Evolutionary conservation across 345 rosid species (phyloP), one percentile per base, ranked within the genome.

Genomic region (Anacardium occidentale): DNA sequence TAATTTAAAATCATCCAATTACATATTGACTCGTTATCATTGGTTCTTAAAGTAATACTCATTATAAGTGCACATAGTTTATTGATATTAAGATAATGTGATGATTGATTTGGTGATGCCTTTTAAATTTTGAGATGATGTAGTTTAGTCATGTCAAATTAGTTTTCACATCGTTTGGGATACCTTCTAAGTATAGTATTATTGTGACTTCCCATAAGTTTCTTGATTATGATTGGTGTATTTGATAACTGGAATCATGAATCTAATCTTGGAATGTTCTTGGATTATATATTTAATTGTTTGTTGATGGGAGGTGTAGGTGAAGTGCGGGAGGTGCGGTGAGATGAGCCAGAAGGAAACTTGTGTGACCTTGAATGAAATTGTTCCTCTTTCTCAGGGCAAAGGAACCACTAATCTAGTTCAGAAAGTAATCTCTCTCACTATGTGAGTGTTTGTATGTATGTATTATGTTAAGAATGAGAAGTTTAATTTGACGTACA

Each of bases 321-420:
- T 94, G 77, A 91, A 83, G 81, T 94, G 98, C 21, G 94, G 86
- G 64, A 79, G 79, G 26, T 94, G 96, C 44, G 94, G 97, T 59
- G 98, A 94, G 85, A 60, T 85, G 69, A 91, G 85, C 78, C 85
- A 85, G 82, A 94, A 83, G 72, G 98, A 94, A 76, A 90, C 97
- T 15, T 91, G 92, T 69, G 85, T 94, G 75, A 78, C 74, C 77
- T 83, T 94, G 87, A 77, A 74, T 55, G 94, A 91, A 64, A 83
- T 85, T 25, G 72, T 88, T 82, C 78, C 89, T 53, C 75, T 84
- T 72, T 82, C 84, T 0, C 72, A 66, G 37, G 81, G 93, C 61
- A 89, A 79, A 79, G 92, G 91, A 75, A 84, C 87, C 51, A 76
- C 89, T 51, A 82, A 94, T 81, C 97, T 94, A n/a, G 80, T 88